phyloP scores from a whole-genome alignment of 2,329 filamentous ascomycete species.

The Ceratocystiopsis sp. region DNA sequence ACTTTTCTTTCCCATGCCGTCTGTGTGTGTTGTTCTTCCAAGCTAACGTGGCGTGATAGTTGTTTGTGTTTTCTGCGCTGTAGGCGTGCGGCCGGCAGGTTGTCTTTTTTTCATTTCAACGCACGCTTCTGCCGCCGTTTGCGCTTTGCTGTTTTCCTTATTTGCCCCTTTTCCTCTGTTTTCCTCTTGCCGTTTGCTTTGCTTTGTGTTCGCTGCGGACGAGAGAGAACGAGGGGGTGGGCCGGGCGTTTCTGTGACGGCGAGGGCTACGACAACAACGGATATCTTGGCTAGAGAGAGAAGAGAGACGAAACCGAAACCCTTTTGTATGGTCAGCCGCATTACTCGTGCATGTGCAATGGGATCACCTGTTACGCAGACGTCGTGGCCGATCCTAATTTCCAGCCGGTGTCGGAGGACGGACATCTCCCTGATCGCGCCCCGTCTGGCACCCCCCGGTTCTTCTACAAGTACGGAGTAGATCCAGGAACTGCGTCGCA shows the following conservation, averaged over 20 bases:
- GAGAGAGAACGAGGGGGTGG: background rate
- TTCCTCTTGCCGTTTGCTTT: too few relatives aligned
- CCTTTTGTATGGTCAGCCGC: background rate
- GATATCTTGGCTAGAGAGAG: background rate
- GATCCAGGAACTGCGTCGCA: too few relatives aligned
- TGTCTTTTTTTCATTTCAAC: background rate
- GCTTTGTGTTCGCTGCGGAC: background rate
- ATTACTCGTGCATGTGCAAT: background rate
- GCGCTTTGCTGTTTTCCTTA: background rate
- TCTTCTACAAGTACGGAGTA: too few relatives aligned
- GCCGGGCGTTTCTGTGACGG: too few relatives aligned
- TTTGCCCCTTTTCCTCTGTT: background rate
- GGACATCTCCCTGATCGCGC: too few relatives aligned
- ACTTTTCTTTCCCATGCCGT: background rate
- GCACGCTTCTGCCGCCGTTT: too few relatives aligned
- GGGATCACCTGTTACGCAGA: background rate
- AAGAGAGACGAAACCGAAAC: background rate
- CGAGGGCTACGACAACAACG: too few relatives aligned
- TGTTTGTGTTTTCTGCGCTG: conserved; percentile 17
- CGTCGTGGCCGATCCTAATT: too few relatives aligned
- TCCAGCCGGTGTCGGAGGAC: too few relatives aligned
- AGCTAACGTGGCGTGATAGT: conserved; percentile 14
- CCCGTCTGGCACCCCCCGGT: too few relatives aligned
- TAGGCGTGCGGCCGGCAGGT: background rate
- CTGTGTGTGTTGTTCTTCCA: background rate